phyloP scores from a whole-genome alignment of 768 basidiomycete species.

The Amanita muscaria region DNA sequence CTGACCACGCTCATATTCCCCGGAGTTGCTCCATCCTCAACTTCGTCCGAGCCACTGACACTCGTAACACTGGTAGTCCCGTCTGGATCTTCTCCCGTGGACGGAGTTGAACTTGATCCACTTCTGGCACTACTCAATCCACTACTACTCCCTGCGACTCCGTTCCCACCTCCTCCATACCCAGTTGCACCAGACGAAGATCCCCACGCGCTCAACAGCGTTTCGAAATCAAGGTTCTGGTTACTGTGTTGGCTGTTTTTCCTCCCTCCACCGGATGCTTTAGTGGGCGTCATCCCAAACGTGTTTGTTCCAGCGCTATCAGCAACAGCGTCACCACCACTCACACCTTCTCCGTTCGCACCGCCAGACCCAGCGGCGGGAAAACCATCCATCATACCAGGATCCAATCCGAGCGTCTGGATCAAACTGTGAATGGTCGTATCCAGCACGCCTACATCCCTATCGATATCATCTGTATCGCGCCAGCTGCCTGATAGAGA shows the following conservation, averaged over 20 bases:
- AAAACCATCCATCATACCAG: conserved; percentile 21
- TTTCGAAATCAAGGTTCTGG: neutral
- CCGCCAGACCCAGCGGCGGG: neutral
- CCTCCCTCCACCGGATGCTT: too few relatives aligned
- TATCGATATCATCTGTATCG: conserved; percentile 54
- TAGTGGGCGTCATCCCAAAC: too few relatives aligned
- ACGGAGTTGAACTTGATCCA: neutral
- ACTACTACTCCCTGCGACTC: neutral
- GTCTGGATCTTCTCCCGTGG: neutral
- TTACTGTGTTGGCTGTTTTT: conserved; percentile 5
- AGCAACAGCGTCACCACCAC: neutral
- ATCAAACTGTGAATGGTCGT: conserved; percentile 64
- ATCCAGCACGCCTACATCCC: conserved; percentile 65
- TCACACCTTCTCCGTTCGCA: neutral
- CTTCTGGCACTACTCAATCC: too few relatives aligned
- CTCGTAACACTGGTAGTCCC: too few relatives aligned
- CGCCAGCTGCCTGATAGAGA: conserved; percentile 41
- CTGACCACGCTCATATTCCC: too few relatives aligned
- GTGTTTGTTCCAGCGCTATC: too few relatives aligned
- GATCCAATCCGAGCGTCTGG: conserved; percentile 59
- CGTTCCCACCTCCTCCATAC: neutral
- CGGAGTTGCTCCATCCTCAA: too few relatives aligned
- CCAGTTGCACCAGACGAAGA: conserved; percentile 3
- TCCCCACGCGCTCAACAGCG: conserved; percentile 10
- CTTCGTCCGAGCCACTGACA: too few relatives aligned